phyloP scores from a whole-genome alignment of 2,329 filamentous ascomycete genomes.

The Diaporthe citri region DNA sequence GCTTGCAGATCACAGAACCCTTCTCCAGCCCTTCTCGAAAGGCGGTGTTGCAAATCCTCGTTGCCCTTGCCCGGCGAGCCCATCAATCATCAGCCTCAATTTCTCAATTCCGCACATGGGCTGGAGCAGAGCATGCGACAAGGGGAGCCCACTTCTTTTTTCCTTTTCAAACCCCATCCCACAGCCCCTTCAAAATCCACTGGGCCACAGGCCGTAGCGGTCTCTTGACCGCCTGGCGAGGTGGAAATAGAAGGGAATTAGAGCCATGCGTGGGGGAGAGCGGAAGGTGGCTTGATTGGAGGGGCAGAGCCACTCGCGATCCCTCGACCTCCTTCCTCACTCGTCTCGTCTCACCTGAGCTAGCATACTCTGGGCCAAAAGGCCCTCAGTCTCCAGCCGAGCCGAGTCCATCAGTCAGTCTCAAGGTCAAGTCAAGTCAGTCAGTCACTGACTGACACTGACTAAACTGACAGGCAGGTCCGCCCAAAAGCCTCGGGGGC shows the following conservation, averaged over 20 bases:
- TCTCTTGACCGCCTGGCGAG: conserved; percentile 33
- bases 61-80: conserved; percentile 20
- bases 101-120: conserved; percentile 12
- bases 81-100: conserved; percentile 35
- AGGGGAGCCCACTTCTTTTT: conserved; percentile 26
- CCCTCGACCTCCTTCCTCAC: neutral
- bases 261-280: conserved; percentile 7
- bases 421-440: neutral
- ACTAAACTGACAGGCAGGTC: conserved; percentile 5
- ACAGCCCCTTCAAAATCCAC: conserved; percentile 21
- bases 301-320: conserved; percentile 15
- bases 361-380: conserved; percentile 4
- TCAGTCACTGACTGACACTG: neutral
- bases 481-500: conserved; percentile 24
- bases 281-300: conserved; percentile 29
- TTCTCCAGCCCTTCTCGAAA: conserved; percentile 32
- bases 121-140: neutral
- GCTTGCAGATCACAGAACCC: conserved; percentile 27
- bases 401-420: neutral
- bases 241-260: conserved; percentile 27
- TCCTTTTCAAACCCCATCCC: conserved; percentile 12
- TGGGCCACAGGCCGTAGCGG: conserved; percentile 25
- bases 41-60: conserved; percentile 36
- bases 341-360: conserved; percentile 28
- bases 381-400: neutral